Evolutionary conservation across 768 basidiomycete genomes (phyloP), one percentile per base, ranked within the genome.

Genomic region (Lactarius hatsudake): DNA sequence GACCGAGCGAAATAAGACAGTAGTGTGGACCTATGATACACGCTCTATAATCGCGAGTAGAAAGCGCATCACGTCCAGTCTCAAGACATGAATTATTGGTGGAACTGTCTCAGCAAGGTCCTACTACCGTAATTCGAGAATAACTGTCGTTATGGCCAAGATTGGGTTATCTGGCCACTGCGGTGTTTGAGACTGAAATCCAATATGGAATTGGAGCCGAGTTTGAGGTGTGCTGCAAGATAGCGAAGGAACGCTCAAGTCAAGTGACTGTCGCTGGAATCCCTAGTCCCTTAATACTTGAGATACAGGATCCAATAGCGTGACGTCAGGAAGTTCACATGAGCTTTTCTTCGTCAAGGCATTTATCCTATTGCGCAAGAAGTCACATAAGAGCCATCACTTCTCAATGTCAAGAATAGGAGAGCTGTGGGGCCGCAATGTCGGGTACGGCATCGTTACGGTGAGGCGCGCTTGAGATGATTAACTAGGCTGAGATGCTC

Each of bases 291-390:
- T 67, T 67, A 67, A 63, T 63, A 63, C 59, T 20, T 42, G 58
- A 62, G 66, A 55, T 48, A 58, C 51, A 42, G 57, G 51, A 18
- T 58, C 62, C 62, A 63, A 48, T 42, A 59, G 42, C 18, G 43
- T 60, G 62, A 62, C 66, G 66, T 34, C 20, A 38, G 36, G 62
- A 10, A 28, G 58, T 56, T 64, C 67, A 64, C 62, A 60, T 56
- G 62, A 20, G 23, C 62, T 18, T 30, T 53, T 64, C 12, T 60
- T 60, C 40, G 57, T 59, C 53, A 32, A 36, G 32, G 38, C 59
- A 68, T 68, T 68, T 68, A 63, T 64, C 62, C 67, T 64, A 59
- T 68, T 68, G 62, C 26, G 59, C 53, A 59, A 38, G 58, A 20
- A 54, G 58, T 59, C 66, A 67, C 57, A 59, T 60, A 59, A 48